Conservation (phyloP, 2,329 filamentous ascomycete species). For the Dothideomycetidae sp. region DNA sequence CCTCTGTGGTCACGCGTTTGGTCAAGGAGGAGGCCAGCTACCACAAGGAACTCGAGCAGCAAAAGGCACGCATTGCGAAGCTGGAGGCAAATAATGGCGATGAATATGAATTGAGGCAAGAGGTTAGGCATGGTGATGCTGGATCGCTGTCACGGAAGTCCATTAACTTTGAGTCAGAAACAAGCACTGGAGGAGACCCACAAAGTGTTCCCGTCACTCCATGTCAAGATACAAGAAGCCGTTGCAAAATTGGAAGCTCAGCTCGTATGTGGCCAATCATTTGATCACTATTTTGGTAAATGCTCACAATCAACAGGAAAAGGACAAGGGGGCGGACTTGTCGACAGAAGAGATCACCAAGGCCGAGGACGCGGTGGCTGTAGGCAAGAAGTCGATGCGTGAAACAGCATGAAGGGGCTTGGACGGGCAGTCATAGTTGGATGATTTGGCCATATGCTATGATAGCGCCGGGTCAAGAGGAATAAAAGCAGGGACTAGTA, state of each 20-base stretch:
- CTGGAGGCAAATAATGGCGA: constrained; percentile 42
- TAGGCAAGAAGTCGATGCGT: constrained; percentile 28
- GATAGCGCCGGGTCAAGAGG: no score
- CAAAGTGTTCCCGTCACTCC: constrained; percentile 61
- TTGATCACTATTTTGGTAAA: background rate
- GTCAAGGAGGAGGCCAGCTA: constrained; percentile 88
- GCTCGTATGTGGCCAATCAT: constrained; percentile 46
- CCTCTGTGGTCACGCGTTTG: constrained; percentile 63
- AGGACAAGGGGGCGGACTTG: constrained; percentile 25
- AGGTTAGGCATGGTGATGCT: constrained; percentile 42
- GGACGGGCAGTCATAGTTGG: no score
- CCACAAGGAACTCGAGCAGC: constrained; percentile 66
- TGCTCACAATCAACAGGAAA: constrained; percentile 18
- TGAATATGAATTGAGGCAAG: constrained; percentile 68
- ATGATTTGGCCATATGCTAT: no score
- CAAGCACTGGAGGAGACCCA: constrained; percentile 77
- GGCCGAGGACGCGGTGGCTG: constrained; percentile 28
- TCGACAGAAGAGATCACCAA: constrained; percentile 32
- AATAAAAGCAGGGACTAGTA: no score
- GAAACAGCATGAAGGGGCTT: constrained; percentile 22
- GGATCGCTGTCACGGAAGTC: background rate
- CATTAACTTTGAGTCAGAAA: constrained; percentile 42
- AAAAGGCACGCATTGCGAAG: constrained; percentile 56
- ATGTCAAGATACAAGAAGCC: constrained; percentile 55
- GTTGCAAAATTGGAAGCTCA: constrained; percentile 60